Evolutionary conservation across 192 early-diverging fungal species (phyloP).

Genomic region (Backusella morwellensis): DNA sequence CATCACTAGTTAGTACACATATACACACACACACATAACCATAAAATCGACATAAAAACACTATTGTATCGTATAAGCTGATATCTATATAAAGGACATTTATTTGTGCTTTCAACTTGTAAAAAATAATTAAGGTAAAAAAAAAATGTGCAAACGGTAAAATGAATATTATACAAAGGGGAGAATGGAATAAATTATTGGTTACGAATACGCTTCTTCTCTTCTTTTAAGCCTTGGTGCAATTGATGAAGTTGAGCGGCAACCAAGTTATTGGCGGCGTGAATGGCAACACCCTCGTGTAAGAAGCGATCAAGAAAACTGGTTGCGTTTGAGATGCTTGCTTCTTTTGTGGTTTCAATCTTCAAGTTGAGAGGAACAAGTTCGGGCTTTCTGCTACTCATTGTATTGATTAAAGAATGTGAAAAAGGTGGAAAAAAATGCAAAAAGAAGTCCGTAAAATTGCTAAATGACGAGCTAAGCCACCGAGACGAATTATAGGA

Average conservation of each 20-base stretch:
- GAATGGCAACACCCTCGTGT: slow-evolving; percentile 38
- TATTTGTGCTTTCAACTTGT: background rate
- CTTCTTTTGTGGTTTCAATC: slow-evolving; percentile 14
- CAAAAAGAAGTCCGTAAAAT: background rate
- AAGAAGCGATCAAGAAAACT: slow-evolving; percentile 33
- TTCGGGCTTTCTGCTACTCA: slow-evolving; percentile 15
- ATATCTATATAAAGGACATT: background rate
- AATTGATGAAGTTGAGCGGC: slow-evolving; percentile 36
- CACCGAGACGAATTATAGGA: background rate
- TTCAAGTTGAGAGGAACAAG: slow-evolving; percentile 30
- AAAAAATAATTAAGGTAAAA: background rate
- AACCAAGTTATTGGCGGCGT: slow-evolving; percentile 37
- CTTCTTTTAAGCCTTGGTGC: slow-evolving; percentile 29
- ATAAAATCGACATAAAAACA: background rate
- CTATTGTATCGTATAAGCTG: too few relatives aligned
- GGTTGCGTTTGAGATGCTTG: slow-evolving; percentile 19
- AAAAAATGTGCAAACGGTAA: background rate
- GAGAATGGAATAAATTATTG: background rate
- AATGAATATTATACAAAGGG: background rate
- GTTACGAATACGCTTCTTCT: slow-evolving; percentile 23
- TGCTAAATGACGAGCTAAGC: background rate
- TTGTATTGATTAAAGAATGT: background rate
- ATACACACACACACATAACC: background rate
- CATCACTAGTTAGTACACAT: too few relatives aligned
- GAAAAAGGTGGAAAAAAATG: background rate